Percentiles rank a stretch among this genome's conserved stretches.
These are phyloP conservation scores for Musa balbisiana DNA, from an alignment of 202 grass and related monocot species.

Conservation along the genomic window DNA sequence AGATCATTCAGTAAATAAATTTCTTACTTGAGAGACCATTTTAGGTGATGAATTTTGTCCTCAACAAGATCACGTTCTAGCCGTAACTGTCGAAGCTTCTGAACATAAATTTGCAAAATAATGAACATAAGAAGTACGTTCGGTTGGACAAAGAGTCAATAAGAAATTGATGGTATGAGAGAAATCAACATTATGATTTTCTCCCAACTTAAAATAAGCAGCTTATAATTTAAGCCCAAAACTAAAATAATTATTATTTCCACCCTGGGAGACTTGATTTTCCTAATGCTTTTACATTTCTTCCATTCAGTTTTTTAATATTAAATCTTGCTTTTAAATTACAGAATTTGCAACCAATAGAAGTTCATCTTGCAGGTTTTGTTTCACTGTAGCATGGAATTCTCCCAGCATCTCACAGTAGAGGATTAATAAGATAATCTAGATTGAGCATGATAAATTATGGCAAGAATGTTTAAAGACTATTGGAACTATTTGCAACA, in stretches of 20 bases:
- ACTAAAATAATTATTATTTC: too few relatives aligned
- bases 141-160: neutral
- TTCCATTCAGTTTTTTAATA: too few relatives aligned
- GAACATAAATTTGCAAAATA: conserved; percentile 11
- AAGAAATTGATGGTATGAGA: neutral
- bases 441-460: neutral
- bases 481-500: neutral
- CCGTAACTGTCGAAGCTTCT: conserved; percentile 79
- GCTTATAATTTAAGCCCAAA: too few relatives aligned
- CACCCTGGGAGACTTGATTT: too few relatives aligned
- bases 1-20: neutral
- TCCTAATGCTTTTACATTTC: too few relatives aligned
- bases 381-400: neutral
- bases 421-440: neutral
- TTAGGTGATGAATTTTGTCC: conserved; percentile 80
- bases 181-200: neutral
- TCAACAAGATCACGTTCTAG: conserved; percentile 78
- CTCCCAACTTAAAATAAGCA: too few relatives aligned
- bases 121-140: neutral
- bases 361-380: neutral
- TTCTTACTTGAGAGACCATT: conserved; percentile 87
- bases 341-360: neutral
- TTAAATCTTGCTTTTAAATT: too few relatives aligned
- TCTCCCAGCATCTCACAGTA: neutral
- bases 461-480: neutral